Evolutionary conservation across 169 alveolate genomes (phyloP).

Genomic region (Babesia bovis): DNA sequence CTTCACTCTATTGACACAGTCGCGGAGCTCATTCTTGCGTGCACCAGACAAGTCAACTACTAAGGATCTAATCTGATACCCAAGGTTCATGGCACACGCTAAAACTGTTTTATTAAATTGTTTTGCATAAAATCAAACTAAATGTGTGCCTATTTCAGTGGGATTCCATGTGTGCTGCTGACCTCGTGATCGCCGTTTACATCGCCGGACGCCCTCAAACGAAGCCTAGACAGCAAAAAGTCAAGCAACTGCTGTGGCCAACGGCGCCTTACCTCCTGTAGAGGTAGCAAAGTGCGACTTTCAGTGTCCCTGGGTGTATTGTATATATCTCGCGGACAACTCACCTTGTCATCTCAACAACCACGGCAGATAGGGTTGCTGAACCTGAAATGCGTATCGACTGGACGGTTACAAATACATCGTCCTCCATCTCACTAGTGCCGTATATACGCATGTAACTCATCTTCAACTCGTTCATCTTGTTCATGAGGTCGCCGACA

Average conservation of each 20-base stretch:
- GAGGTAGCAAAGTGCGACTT: slow-evolving; percentile 53
- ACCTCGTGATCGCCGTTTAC: slow-evolving; percentile 18
- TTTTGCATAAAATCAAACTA: neutral
- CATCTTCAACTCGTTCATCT: slow-evolving; percentile 67
- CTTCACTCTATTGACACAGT: slow-evolving; percentile 29
- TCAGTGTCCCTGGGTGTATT: slow-evolving; percentile 50
- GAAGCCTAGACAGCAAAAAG: slow-evolving; percentile 55
- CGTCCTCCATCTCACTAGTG: slow-evolving; percentile 65
- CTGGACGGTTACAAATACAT: slow-evolving; percentile 54
- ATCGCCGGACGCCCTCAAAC: slow-evolving; percentile 51
- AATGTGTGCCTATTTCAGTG: slow-evolving; percentile 8
- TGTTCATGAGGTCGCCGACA: slow-evolving; percentile 65
- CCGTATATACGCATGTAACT: slow-evolving; percentile 66
- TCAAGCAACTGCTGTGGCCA: slow-evolving; percentile 71
- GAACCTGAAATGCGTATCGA: slow-evolving; percentile 53
- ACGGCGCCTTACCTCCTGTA: slow-evolving; percentile 63
- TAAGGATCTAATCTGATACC: slow-evolving; percentile 21
- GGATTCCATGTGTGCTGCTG: slow-evolving; percentile 15
- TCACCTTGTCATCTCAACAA: slow-evolving; percentile 61
- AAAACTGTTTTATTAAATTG: neutral
- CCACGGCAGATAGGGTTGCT: slow-evolving; percentile 66
- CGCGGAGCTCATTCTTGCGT: slow-evolving; percentile 49
- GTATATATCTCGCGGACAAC: neutral
- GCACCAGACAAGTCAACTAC: slow-evolving; percentile 46
- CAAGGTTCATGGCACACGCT: slow-evolving; percentile 30